Conservation (phyloP, 306 rosid species). For the Astragalus glycyphyllos region DNA sequence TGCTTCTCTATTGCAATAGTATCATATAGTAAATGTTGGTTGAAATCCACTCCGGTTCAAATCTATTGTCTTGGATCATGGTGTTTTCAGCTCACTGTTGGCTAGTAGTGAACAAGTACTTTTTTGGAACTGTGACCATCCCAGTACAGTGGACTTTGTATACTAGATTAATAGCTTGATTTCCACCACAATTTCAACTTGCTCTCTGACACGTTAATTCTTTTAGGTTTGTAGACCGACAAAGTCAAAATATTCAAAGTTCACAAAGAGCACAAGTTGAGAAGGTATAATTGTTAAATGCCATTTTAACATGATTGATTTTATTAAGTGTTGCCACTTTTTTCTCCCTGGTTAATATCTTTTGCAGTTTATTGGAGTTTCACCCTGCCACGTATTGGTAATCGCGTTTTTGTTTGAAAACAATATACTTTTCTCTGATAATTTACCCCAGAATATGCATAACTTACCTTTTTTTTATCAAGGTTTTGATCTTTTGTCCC, state of each 20-base stretch:
- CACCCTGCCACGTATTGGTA: constrained; percentile 14
- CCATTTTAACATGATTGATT: constrained; percentile 21
- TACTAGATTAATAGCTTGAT: constrained; percentile 8
- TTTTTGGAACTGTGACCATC: constrained; percentile 21
- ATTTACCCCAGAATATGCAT: constrained; percentile 12
- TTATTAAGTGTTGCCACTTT: constrained; percentile 15
- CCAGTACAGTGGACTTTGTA: constrained; percentile 23
- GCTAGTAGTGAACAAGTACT: background rate
- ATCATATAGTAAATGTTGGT: constrained; percentile 5
- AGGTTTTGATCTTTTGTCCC: background rate
- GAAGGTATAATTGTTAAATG: constrained; percentile 65
- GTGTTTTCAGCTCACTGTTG: constrained; percentile 6
- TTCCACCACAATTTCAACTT: constrained; percentile 12
- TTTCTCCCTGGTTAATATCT: constrained; percentile 1
- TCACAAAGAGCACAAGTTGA: constrained; percentile 62
- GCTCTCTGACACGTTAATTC: constrained; percentile 26
- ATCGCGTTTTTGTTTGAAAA: constrained; percentile 34
- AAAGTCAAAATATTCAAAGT: constrained; percentile 55
- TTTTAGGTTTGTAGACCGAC: constrained; percentile 57
- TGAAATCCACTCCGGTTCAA: background rate
- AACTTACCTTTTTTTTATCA: constrained; percentile 27
- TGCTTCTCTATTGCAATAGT: background rate
- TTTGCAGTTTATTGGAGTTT: constrained; percentile 30
- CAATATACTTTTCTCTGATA: constrained; percentile 17
- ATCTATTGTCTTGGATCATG: background rate